Evolutionary conservation across 495 filamentous ascomycete genomes (phyloP).

Genomic region (Sordaria brevicollis): DNA sequence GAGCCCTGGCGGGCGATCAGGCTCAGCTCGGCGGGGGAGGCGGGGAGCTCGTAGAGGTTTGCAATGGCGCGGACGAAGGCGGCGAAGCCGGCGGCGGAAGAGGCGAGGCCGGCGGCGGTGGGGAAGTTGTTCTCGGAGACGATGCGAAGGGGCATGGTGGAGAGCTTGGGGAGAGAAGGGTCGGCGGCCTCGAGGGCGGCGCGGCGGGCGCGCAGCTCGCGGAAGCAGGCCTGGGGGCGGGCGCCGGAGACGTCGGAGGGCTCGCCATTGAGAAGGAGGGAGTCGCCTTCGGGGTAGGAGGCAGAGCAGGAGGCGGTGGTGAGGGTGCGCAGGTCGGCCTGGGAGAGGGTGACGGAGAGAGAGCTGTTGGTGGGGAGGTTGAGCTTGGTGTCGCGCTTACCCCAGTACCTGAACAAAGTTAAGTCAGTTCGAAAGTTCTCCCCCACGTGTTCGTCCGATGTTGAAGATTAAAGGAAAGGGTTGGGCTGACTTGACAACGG

Average conservation of each 20-base stretch:
- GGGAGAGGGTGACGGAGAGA: slow-evolving; percentile 89
- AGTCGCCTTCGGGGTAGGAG: slow-evolving; percentile 57
- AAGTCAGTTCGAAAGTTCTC: slow-evolving; percentile 1
- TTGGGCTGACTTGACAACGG: slow-evolving; percentile 78
- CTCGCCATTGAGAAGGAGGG: slow-evolving; percentile 73
- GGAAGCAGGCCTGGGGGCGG: slow-evolving; percentile 84
- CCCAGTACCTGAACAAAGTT: slow-evolving; percentile 73
- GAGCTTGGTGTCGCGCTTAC: slow-evolving; percentile 82
- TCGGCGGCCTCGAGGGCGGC: slow-evolving; percentile 60
- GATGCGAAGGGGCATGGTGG: slow-evolving; percentile 61
- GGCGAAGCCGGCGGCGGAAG: slow-evolving; percentile 87
- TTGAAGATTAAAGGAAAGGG: neutral
- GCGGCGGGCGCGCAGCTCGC: slow-evolving; percentile 69
- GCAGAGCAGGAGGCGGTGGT: slow-evolving; percentile 90
- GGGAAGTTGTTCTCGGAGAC: slow-evolving; percentile 98
- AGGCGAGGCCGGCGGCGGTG: slow-evolving; percentile 91
- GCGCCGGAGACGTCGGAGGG: slow-evolving; percentile 76
- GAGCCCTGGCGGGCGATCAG: slow-evolving; percentile 91
- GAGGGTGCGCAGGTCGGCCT: slow-evolving; percentile 85
- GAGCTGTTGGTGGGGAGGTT: slow-evolving; percentile 98
- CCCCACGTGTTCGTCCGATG: neutral
- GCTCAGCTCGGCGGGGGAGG: slow-evolving; percentile 68
- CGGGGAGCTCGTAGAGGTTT: slow-evolving; percentile 74
- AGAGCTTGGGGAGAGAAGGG: slow-evolving; percentile 65
- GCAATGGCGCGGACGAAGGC: slow-evolving; percentile 89